A percentile compares a stretch with the other conserved stretches of the same genome.
phyloP scores from a whole-genome alignment of 2,329 filamentous ascomycete species.

The Alternaria hordeiaustralica region DNA sequence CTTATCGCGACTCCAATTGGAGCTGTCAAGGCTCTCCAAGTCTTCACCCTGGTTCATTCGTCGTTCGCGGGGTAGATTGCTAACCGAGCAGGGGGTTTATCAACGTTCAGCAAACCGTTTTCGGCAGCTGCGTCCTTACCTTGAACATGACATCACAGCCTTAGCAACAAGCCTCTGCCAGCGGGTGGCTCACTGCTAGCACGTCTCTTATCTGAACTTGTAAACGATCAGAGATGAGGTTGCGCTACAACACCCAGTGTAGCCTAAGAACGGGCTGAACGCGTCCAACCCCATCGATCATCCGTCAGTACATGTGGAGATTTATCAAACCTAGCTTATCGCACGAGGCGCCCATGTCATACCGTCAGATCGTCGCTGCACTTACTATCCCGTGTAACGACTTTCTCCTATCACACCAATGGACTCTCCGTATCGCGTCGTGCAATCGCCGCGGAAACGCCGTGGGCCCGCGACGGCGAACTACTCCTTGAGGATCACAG shows the following conservation, averaged over 20 bases:
- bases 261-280: no score
- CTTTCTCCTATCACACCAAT: conserved; percentile 8
- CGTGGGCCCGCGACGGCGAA: neutral
- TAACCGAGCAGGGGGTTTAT: conserved; percentile 11
- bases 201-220: neutral
- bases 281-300: no score
- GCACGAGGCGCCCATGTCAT: neutral
- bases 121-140: conserved; percentile 4
- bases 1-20: conserved; percentile 12
- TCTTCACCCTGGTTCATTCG: neutral
- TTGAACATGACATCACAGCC: conserved; percentile 5
- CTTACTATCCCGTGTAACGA: neutral
- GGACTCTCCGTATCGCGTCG: neutral
- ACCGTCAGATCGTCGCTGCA: conserved; percentile 2
- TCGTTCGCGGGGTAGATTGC: conserved; percentile 11
- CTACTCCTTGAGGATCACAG: neutral
- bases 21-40: conserved; percentile 1
- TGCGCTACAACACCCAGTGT: neutral
- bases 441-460: conserved; percentile 10
- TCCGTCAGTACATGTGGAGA: neutral
- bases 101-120: conserved; percentile 1
- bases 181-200: neutral
- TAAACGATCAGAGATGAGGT: neutral
- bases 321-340: conserved; percentile 7
- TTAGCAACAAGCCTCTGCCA: conserved; percentile 5